Evolutionary conservation across 2,329 filamentous ascomycete species (phyloP), one percentile per base, ranked within the genome.

Genomic region (Colletotrichum chlorophyti): DNA sequence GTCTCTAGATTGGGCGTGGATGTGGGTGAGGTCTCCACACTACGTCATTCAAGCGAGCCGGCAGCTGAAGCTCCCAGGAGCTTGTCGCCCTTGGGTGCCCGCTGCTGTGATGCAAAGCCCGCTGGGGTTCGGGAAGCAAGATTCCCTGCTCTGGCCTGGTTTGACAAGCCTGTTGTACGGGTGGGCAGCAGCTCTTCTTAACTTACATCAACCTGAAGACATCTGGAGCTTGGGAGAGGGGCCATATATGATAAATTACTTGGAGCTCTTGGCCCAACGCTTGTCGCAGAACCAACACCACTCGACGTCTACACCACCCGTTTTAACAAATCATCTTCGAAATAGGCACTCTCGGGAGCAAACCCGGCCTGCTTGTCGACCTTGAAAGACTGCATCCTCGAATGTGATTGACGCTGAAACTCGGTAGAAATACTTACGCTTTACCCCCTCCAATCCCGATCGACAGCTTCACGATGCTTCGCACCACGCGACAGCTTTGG

Each of bases 391-490:
- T n/a, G n/a, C 27, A 6, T 12, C 14, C 7, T 15, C 12, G 24
- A 21, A 27, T 19, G 24, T 8, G 11, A 45, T 14, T 19, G 26
- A 12, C 7, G n/a, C 46, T 23, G 3, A 6, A 23, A 14, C 5
- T 5, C 12, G 11, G 6, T 11, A 10, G 12, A 37, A 37, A 19
- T 11, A 17, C 11, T 37, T 3, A 15, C 11, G 21, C 12, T 3
- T 37, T 11, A 11, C 34, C 12, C 46, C 6, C 14, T 21, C 21
- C 29, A n/a, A 21, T 14, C 29, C 10, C 14, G 29, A 34, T 14
- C 23, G 29, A 15, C 40, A 5, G 19, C 27, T 19, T 42, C 48
- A 46, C 9, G n/a, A 74, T 74, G 71, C 68, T 73, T 53, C 69
- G 66, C 61, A 63, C 64, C 8, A 65, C 69, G 35, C 67, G 65